Percentiles rank a stretch among this genome's conserved stretches.
Evolutionary conservation across 371 early-diverging fungal species (phyloP).

Genomic region (Sporodiniella umbellata): DNA sequence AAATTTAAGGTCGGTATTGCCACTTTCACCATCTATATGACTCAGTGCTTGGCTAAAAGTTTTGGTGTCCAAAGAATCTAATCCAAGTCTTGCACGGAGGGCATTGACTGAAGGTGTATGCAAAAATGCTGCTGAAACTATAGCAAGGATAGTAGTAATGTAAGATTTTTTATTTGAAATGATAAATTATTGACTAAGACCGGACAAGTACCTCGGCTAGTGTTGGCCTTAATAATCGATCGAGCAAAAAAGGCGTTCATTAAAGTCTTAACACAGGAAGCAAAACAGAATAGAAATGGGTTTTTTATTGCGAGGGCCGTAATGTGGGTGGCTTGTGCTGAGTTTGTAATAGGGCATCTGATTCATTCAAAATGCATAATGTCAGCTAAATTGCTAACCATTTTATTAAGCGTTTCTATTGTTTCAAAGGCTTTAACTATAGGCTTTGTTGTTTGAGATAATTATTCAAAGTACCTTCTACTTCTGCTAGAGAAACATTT

Average conservation of each 20-base stretch:
- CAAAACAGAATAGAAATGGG: not conserved
- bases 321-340: not conserved
- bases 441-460: not conserved
- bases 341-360: no score
- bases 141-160: not conserved
- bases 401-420: slow-evolving; percentile 35
- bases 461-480: slow-evolving; percentile 42
- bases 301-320: not conserved
- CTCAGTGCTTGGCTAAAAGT: slow-evolving; percentile 49
- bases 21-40: slow-evolving; percentile 29
- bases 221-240: not conserved
- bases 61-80: slow-evolving; percentile 24
- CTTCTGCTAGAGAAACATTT: slow-evolving; percentile 56
- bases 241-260: not conserved
- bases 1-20: slow-evolving; percentile 46
- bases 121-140: slow-evolving; percentile 9
- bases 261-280: no score
- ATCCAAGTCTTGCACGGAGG: slow-evolving; percentile 31
- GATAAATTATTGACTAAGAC: no score
- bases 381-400: slow-evolving; percentile 25
- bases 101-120: slow-evolving; percentile 23
- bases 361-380: slow-evolving; percentile 30
- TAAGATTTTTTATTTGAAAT: not conserved
- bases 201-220: not conserved
- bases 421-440: not conserved